phyloP scores from a whole-genome alignment of 352 stramenopile genomes.

The Globisporangium sylvaticum region DNA sequence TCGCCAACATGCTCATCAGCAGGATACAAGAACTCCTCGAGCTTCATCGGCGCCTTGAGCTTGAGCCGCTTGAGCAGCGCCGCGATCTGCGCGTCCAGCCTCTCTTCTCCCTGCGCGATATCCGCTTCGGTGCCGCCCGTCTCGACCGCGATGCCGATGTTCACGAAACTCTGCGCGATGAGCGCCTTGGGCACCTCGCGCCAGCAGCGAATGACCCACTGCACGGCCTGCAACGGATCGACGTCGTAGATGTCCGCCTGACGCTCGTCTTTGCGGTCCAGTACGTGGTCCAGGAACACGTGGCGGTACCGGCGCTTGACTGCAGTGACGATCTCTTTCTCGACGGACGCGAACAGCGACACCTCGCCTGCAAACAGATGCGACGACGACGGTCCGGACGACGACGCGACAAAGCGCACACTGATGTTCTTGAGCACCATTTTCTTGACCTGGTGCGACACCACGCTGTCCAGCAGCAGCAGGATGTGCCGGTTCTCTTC shows the following conservation, averaged over 20 bases:
- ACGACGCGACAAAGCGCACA: slow-evolving; percentile 36
- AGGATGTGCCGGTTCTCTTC: slow-evolving; percentile 66
- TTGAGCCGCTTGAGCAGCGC: slow-evolving; percentile 51
- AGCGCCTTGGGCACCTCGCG: slow-evolving; percentile 45
- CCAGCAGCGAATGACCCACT: slow-evolving; percentile 56
- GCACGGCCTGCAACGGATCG: slow-evolving; percentile 41
- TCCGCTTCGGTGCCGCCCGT: background rate
- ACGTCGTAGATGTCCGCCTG: slow-evolving; percentile 39
- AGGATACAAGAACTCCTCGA: slow-evolving; percentile 53
- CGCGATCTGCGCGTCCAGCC: slow-evolving; percentile 53
- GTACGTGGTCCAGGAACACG: slow-evolving; percentile 37
- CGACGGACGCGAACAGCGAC: slow-evolving; percentile 36
- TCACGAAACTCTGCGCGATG: slow-evolving; percentile 45
- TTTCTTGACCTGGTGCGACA: slow-evolving; percentile 55
- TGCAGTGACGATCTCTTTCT: slow-evolving; percentile 35
- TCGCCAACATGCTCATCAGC: slow-evolving; percentile 42
- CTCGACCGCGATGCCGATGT: slow-evolving; percentile 26
- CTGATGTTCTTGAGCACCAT: slow-evolving; percentile 60
- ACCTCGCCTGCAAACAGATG: slow-evolving; percentile 20
- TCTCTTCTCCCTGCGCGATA: slow-evolving; percentile 29
- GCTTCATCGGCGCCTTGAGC: slow-evolving; percentile 32
- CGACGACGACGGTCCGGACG: slow-evolving; percentile 19
- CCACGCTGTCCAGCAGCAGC: slow-evolving; percentile 57
- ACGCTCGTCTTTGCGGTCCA: slow-evolving; percentile 39
- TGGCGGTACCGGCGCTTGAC: slow-evolving; percentile 63